Base-by-base conservation (phyloP, 2,329 filamentous ascomycete species). In the Eurotiales sp. region DNA sequence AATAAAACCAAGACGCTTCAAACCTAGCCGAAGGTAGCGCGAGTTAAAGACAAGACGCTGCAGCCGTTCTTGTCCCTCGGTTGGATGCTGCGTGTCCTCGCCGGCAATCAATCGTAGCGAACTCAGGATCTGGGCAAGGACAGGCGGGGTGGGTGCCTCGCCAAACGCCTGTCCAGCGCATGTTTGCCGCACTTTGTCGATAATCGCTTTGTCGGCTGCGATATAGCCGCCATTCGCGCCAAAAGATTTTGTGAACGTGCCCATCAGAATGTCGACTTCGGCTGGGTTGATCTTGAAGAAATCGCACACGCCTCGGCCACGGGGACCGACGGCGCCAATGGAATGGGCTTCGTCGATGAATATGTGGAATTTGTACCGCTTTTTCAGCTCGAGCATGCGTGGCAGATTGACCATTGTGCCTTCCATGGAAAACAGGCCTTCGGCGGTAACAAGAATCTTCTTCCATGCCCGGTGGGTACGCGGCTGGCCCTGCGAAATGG, bases 391-490 rank as follows among this genome's bases (percentile, higher is more conserved):
- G 46, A 96, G 72, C 43, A 96, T 77, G 50, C 88, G 87, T 1
- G 91, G 92, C 12, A 97, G 80, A 67, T 96, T 91, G 71, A 88
- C 91, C 88, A 97, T 93, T 62, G 90, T 96, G 45, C 92, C 92
- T 74, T 97, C 92, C 92, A 97, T 97, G 1, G 91, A 96, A 77
- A 96, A 96, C 29, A 97, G 79, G 57, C 92, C 92, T 70, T 97
- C 92, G 39, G 96, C 88, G 27, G 90, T 90, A 39, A 97, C 88
- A 32, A 97, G 72, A 56, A 97, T 96, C 83, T 96, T 96, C 79
- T 95, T 95, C 92, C 92, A 97, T 1, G 92, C 92, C 30, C 92
- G 86, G 72, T 96, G 92, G 10, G 91, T 96, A 58, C 92, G 87
- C 45, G 91, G 91, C 69, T 97, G 92, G 34, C 92, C 92, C 72